Evolutionary conservation across 495 filamentous ascomycete species (phyloP), one percentile per base, ranked within the genome.

Genomic region (Parmelia sp.): DNA sequence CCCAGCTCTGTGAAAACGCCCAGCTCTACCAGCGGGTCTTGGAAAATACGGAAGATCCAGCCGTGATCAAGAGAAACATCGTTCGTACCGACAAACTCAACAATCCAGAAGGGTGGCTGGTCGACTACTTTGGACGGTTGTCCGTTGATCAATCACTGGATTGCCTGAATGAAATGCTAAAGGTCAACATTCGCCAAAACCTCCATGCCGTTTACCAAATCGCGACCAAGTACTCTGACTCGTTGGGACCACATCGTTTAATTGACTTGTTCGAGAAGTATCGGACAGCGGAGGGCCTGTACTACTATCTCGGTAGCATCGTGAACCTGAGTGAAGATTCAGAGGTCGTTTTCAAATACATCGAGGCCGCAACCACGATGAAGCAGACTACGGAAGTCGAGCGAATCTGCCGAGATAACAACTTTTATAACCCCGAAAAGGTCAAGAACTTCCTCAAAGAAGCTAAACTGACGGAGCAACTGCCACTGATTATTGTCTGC

Each of bases 361-460:
- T 99, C 60, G 91, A 97, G 78, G 92, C 95, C 62, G 94, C 95
- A 39, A 96, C 93, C 57, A 86, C 85, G 71, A 95, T 95, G 84
- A 84, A 84, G 12, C 93, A 99, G 74, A 83, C 96, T 68, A 89
- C 87, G 62, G 94, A 99, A 73, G 94, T 99, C 42, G 94, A 97
- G 80, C 89, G 94, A 35, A 91, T 99, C 72, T 97, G 92, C 78
- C 86, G 94, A 61, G 94, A 99, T 73, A 96, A 89, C 82, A 91
- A 87, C 79, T 86, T 85, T 73, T 97, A 93, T 81, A 96, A 97
- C 75, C 85, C 92, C 0, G 92, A 96, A 75, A 94, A 96, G 80
- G 93, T 97, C 57, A 97, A 97, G 80, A 99, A 99, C 81, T 99
- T 97, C 85, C 81, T 99, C 60, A 99, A 97, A 79, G 95, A 99